Conservation (phyloP, 116 monocot species). For the Cymodocea nodosa region DNA sequence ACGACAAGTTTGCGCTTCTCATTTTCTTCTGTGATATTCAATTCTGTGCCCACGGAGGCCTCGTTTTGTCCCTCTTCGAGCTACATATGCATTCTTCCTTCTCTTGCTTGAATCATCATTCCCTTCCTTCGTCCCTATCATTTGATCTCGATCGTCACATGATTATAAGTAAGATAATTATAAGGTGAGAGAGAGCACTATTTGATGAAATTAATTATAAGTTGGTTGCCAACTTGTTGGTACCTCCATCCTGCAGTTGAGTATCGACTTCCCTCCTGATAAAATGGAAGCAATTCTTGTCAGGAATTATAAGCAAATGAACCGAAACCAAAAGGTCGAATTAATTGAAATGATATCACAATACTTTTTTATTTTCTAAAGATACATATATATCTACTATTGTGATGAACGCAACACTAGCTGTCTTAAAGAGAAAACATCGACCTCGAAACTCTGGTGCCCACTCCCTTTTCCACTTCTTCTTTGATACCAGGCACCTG, state of each 20-base stretch:
- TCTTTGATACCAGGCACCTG: not conserved
- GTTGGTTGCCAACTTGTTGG: not conserved
- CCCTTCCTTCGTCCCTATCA: not conserved
- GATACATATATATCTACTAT: too few species aligned
- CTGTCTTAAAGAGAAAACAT: not conserved
- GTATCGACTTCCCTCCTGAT: not conserved
- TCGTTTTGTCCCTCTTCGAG: not conserved
- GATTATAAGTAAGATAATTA: not conserved
- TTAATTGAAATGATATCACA: not conserved
- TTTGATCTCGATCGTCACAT: not conserved
- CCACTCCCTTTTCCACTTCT: not conserved
- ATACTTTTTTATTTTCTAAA: not conserved
- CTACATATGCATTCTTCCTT: not conserved
- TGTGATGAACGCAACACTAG: too few species aligned
- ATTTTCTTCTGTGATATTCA: not conserved
- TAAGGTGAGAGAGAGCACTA: not conserved
- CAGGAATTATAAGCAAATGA: too few species aligned
- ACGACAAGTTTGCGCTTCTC: not conserved
- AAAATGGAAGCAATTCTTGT: too few species aligned
- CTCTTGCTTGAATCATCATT: not conserved
- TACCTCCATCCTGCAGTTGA: not conserved
- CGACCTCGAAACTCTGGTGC: not conserved
- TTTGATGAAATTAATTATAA: not conserved
- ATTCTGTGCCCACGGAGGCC: not conserved
- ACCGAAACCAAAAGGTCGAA: not conserved